Evolutionary conservation across 2,329 filamentous ascomycete species (phyloP), one percentile per base, ranked within the genome.

Genomic region (Macrophomina phaseolina): DNA sequence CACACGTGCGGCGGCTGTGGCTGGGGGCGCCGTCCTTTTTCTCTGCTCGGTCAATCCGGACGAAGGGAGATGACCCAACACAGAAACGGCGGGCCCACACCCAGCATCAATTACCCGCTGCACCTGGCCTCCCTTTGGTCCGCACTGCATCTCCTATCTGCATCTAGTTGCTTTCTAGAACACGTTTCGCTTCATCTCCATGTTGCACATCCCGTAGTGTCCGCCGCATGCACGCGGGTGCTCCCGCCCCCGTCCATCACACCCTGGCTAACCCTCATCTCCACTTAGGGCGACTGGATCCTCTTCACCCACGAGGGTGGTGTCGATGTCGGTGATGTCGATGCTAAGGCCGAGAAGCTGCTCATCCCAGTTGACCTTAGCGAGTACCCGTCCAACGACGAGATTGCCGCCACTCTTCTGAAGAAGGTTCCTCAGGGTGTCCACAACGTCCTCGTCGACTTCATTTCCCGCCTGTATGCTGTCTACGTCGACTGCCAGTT

Each of bases 401-500:
- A 95, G 82, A 95, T 99, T 75, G 95, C 95, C 67, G 80, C 86
- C 65, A 85, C 89, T 68, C 89, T 99, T 70, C 86, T 99, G 79
- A 94, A 90, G 83, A 95, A 99, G 82, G 93, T 99, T 55, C 95
- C 95, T 76, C 85, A 92, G 84, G 94, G 94, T 80, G 87, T 99
- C 63, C 95, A 99, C 89, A 97, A 97, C 78, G 95, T 99, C 77
- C 89, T 99, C 68, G 92, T 99, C 70, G 95, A 99, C 87, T 99
- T 99, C 88, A 99, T 99, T 85, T 93, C 93, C 77, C 90, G 95
- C 76, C 87, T 99, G 73, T 99, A 99, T 80, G 95, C 94, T 75
- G 95, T 99, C 84, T 99, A 98, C 78, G 95, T 98, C 71, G 95
- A 99, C 87, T 97, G 92, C 89, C 95, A 99, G 84, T 99, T 99